phyloP scores from a whole-genome alignment of 2,329 filamentous ascomycete genomes.

The Penicillium fuscoglaucum region DNA sequence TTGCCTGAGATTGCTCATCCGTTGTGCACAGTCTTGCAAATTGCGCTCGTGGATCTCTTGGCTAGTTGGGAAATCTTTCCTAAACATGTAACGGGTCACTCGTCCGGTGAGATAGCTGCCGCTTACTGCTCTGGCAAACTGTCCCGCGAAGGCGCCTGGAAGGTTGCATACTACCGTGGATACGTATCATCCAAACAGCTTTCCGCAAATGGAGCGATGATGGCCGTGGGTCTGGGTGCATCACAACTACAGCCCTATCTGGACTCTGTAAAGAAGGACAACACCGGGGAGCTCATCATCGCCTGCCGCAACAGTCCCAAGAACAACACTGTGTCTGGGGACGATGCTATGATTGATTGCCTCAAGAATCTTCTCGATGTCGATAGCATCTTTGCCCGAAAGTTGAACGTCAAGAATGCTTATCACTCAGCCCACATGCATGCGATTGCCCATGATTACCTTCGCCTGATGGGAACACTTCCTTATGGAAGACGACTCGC shows the following conservation, averaged over 20 bases:
- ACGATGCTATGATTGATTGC: conserved; percentile 27
- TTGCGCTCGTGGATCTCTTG: conserved; percentile 35
- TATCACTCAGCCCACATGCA: conserved; percentile 36
- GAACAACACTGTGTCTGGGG: conserved; percentile 32
- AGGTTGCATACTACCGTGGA: conserved; percentile 33
- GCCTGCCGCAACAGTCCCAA: conserved; percentile 33
- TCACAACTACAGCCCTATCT: conserved; percentile 21
- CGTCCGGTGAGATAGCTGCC: conserved; percentile 43
- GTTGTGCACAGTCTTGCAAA: conserved; percentile 32
- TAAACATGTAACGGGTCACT: conserved; percentile 31
- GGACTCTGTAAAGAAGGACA: conserved; percentile 8
- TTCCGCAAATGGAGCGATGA: conserved; percentile 29
- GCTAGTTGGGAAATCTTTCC: conserved; percentile 27
- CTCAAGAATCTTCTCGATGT: conserved; percentile 24
- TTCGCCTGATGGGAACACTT: conserved; percentile 23
- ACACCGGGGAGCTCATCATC: conserved; percentile 25
- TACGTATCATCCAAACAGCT: conserved; percentile 24
- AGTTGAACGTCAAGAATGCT: conserved; percentile 32
- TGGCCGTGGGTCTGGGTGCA: conserved; percentile 28
- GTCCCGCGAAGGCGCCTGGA: conserved; percentile 28
- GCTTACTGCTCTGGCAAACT: conserved; percentile 49
- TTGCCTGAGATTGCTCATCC: conserved; percentile 31
- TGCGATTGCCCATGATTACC: conserved; percentile 28
- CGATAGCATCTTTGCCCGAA: conserved; percentile 30
- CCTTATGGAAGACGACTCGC: conserved; percentile 10